Evolutionary conservation across 176 grass and related monocot genomes (phyloP), one percentile per base, ranked within the genome.

Genomic region (Eragrostis curvula): DNA sequence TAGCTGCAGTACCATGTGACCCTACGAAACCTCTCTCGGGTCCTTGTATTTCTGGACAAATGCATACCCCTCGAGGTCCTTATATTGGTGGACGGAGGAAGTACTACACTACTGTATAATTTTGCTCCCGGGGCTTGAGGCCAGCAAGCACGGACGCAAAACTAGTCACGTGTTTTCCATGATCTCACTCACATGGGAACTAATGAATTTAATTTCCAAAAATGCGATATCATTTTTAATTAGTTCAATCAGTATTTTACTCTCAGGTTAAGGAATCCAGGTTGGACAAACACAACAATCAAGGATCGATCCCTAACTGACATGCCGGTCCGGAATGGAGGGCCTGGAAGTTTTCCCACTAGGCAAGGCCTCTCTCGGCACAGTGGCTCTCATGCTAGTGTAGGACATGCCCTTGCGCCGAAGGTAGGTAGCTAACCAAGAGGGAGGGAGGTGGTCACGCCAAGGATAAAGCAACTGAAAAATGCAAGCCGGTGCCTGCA

Each of bases 301-400:
- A 81, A 71, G 78, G 39, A 89, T 89, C 66, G 72, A 85, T 89
- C 42, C 87, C 83, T 66, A 81, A 74, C 20, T 43, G 65, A 71
- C 49, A 53, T 76, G 62, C 77, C 73, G 0, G 11, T 81, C 21
- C 51, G 6, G 47, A 24, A 85, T 70, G 65, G 21, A 70, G 28
- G 52, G 12, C 9, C 14, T 16, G 14, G 50, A 69, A 73, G 74
- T 64, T 63, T 83, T 15, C 80, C 27, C 29, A 6, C 9, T 52
- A 45, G 47, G 46, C 36, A 29, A 32, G 21, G 12, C 8, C 16
- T 36, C 9, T 58, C 11, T 24, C 14, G 55, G 66, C 7, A 20
- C 18, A 5, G 3, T 1, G 40, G 25, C 18, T 45, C 16, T 13
- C 18, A 23, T 8, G 45, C 56, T 69, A 48, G 7, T 65, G 7